These are phyloP conservation scores for Solidago caesia DNA, from an alignment of 129 eudicot genomes.

Conservation along the genomic window DNA sequence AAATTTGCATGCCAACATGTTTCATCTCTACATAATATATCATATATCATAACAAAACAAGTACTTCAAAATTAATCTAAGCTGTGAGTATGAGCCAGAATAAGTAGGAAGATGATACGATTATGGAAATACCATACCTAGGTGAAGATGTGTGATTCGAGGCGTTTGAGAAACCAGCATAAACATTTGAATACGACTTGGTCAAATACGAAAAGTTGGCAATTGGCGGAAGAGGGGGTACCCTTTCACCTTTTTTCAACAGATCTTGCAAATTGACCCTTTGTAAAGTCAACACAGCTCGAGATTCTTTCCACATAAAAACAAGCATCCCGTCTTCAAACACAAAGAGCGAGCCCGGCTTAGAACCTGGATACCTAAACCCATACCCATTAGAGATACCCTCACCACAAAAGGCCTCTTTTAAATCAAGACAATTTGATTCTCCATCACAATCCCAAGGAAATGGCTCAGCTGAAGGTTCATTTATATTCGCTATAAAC, in stretches of 20 bases:
- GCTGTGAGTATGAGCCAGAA: neutral
- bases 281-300: conserved; percentile 68
- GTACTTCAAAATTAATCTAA: conserved; percentile 3
- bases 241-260: conserved; percentile 81
- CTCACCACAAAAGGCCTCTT: conserved; percentile 66
- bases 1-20: neutral
- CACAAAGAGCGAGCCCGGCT: conserved; percentile 83
- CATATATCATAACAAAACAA: conserved; percentile 22
- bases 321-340: conserved; percentile 71
- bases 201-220: conserved; percentile 84
- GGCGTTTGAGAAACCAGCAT: conserved; percentile 68
- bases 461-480: conserved; percentile 66
- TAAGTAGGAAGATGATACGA: neutral
- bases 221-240: conserved; percentile 80
- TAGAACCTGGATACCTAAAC: conserved; percentile 91
- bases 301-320: conserved; percentile 84
- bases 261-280: conserved; percentile 77
- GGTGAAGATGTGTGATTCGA: conserved; percentile 49
- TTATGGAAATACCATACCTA: conserved; percentile 43
- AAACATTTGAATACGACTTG: conserved; percentile 88
- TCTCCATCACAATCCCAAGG: conserved; percentile 76
- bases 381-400: conserved; percentile 96
- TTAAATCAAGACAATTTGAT: conserved; percentile 45
- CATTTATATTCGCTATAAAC: conserved; percentile 71
- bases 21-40: neutral